Evolutionary conservation across 2,329 filamentous ascomycete species (phyloP).

Genomic region (Massarina eburnea): DNA sequence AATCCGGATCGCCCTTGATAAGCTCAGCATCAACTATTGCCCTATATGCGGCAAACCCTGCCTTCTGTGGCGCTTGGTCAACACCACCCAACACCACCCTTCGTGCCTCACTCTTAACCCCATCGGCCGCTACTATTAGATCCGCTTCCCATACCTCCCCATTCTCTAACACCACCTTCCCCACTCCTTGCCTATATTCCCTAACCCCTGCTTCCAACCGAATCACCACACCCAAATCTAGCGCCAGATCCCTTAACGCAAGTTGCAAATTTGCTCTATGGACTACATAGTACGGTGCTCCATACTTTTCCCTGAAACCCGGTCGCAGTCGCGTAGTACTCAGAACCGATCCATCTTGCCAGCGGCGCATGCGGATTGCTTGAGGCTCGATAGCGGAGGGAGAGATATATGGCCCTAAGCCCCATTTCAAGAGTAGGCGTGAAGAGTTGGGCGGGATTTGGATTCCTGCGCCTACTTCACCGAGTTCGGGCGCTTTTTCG

Average conservation of each 20-base stretch:
- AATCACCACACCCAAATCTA: conserved; percentile 17
- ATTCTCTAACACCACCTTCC: conserved; percentile 31
- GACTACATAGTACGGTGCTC: conserved; percentile 22
- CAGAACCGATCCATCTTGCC: conserved; percentile 49
- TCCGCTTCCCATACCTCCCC: conserved; percentile 44
- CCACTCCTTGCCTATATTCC: conserved; percentile 7
- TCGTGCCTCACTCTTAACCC: conserved; percentile 41
- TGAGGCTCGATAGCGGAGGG: conserved; percentile 40
- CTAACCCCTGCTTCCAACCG: conserved; percentile 12
- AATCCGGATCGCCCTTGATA: conserved; percentile 42
- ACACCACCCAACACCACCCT: conserved; percentile 12
- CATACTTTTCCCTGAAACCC: conserved; percentile 46
- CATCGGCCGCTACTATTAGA: conserved; percentile 23
- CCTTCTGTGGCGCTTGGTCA: conserved; percentile 50
- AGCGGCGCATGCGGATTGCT: conserved; percentile 53
- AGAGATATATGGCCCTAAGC: conserved; percentile 32
- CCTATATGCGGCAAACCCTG: conserved; percentile 65
- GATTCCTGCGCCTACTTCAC: conserved; percentile 25
- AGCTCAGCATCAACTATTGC: conserved; percentile 52
- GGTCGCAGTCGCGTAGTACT: conserved; percentile 55
- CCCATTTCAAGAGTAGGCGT: conserved; percentile 51
- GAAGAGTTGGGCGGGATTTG: conserved; percentile 36
- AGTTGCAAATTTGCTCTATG: conserved; percentile 23
- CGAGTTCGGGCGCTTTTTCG: conserved; percentile 14
- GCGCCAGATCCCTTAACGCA: conserved; percentile 15